Percentiles rank a stretch among this genome's conserved stretches.
These are phyloP conservation scores for Carpinus viminea DNA, from an alignment of 306 rosid species.

Conservation along the genomic window DNA sequence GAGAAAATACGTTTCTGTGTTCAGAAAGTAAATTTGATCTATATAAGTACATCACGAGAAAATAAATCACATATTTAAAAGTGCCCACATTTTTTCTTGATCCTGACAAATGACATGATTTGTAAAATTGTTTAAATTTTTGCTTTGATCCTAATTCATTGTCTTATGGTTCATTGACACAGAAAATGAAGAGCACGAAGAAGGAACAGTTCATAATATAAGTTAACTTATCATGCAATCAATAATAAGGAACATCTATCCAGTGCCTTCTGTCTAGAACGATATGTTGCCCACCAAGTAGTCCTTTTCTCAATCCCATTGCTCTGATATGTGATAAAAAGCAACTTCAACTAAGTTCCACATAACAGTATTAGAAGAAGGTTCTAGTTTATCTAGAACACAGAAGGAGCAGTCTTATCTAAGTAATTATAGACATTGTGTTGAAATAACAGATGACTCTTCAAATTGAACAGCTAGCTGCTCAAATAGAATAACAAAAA, in stretches of 20 bases:
- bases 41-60: background rate
- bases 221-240: background rate
- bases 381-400: background rate
- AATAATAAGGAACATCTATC: background rate
- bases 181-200: background rate
- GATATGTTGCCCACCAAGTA: background rate
- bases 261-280: background rate
- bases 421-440: background rate
- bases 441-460: background rate
- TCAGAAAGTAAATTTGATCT: background rate
- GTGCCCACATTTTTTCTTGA: background rate
- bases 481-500: background rate
- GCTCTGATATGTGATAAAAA: background rate
- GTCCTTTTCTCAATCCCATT: background rate
- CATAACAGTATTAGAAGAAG: background rate
- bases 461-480: background rate
- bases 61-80: background rate
- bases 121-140: background rate
- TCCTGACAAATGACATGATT: background rate
- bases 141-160: background rate
- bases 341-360: background rate
- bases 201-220: background rate
- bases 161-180: background rate
- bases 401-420: conserved; percentile 3
- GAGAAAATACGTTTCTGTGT: background rate